These are phyloP conservation scores for Sextonia rubra DNA, from an alignment of 164 flowering plant species.

Conservation along the genomic window DNA sequence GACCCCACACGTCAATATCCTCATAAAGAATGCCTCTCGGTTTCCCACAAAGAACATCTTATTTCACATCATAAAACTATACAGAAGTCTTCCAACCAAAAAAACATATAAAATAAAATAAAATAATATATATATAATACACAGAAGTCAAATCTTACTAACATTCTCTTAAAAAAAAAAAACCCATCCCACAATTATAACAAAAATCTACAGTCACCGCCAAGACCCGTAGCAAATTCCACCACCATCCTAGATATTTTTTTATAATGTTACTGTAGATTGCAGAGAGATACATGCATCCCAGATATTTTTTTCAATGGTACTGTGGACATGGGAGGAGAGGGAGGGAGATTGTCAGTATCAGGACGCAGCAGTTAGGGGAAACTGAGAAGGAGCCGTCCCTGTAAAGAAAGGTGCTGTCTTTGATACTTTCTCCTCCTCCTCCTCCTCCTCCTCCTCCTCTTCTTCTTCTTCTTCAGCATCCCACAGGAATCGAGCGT, in stretches of 20 bases:
- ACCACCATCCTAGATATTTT: neutral
- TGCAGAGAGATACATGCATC: too few species aligned
- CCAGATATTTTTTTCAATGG: neutral
- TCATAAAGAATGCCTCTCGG: too few species aligned
- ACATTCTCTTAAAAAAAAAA: neutral
- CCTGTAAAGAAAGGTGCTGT: neutral
- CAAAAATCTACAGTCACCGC: neutral
- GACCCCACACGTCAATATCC: too few species aligned
- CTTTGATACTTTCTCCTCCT: neutral
- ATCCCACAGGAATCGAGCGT: slow-evolving; percentile 47
- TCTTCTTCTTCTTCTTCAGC: slow-evolving; percentile 39
- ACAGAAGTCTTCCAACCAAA: too few species aligned
- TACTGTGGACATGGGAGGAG: neutral
- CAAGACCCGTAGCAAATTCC: neutral
- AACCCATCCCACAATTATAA: neutral
- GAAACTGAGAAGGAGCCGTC: neutral
- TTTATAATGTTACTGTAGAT: neutral
- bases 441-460: slow-evolving; percentile 21
- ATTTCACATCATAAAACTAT: too few species aligned
- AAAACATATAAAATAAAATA: too few species aligned
- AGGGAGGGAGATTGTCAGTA: neutral
- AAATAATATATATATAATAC: too few species aligned
- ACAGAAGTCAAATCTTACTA: too few species aligned
- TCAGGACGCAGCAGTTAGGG: slow-evolving; percentile 1
- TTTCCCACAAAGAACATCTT: too few species aligned